Conservation (phyloP, 192 early-diverging fungal genomes). For the Podila clonocystis region DNA sequence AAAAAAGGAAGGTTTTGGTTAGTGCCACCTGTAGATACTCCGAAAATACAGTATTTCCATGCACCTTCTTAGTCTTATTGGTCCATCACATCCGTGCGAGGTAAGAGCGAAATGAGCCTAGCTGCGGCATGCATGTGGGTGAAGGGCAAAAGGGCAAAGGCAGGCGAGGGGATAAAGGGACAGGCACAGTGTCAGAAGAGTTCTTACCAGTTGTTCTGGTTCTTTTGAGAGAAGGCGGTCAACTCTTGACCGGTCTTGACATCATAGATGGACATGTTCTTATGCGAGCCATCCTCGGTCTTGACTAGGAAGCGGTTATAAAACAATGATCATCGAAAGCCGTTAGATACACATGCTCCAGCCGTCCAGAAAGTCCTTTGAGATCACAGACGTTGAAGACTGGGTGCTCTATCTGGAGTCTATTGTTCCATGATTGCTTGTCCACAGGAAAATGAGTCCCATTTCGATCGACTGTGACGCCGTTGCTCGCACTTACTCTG, state of each 20-base stretch:
- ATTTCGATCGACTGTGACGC: not conserved
- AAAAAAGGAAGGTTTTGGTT: not conserved
- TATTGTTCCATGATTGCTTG: no score
- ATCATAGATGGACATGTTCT: conserved; percentile 88
- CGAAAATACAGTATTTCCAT: no score
- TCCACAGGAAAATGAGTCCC: no score
- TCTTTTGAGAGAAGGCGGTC: conserved; percentile 84
- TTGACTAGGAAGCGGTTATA: conserved; percentile 64
- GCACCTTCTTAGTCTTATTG: no score
- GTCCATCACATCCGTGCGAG: no score
- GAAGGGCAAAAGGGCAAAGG: not conserved
- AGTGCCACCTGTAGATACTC: not conserved
- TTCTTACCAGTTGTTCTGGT: conserved; percentile 72
- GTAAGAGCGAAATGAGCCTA: not conserved
- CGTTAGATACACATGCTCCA: not conserved
- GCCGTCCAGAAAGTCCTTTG: no score
- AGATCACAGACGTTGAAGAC: no score
- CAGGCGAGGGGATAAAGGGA: no score
- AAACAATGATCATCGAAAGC: not conserved
- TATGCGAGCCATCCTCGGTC: conserved; percentile 69
- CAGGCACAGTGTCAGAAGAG: not conserved
- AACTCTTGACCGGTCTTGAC: conserved; percentile 73
- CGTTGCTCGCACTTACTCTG: conserved; percentile 61
- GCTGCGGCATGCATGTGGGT: not conserved
- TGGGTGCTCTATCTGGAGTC: no score